These are phyloP conservation scores for Solanum hybrid DNA, from an alignment of 305 asterid genomes.

Conservation along the genomic window DNA sequence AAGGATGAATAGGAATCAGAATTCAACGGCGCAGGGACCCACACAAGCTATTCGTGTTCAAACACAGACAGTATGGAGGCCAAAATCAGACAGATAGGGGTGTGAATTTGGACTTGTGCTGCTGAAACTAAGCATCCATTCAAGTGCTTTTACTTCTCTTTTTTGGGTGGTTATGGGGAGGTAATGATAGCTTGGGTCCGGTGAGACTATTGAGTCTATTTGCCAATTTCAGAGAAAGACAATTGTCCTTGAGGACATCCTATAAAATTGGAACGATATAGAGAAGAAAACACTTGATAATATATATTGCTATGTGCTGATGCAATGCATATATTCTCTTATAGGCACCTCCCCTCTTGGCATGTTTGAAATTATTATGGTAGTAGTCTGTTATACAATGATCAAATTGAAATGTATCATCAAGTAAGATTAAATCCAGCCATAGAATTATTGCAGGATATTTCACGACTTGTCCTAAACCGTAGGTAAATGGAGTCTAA, in stretches of 20 bases:
- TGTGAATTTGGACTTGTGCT: background rate
- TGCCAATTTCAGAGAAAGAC: background rate
- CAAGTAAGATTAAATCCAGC: background rate
- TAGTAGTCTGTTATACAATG: background rate
- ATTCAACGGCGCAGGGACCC: background rate
- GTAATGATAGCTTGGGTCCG: background rate
- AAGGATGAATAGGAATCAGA: background rate
- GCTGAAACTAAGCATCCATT: background rate
- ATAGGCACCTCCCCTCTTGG: background rate
- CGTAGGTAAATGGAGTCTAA: background rate
- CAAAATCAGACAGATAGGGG: background rate
- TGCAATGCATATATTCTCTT: background rate
- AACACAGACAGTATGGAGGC: slow-evolving; percentile 12
- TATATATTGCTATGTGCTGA: background rate
- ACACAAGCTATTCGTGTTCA: background rate
- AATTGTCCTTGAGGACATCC: background rate
- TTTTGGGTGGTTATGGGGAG: background rate
- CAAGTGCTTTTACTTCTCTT: background rate
- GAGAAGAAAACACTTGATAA: slow-evolving; percentile 11
- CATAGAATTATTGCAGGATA: background rate
- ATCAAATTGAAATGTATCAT: background rate
- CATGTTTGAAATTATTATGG: background rate
- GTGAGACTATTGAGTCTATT: background rate
- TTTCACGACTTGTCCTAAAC: background rate
- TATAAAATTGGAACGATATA: slow-evolving; percentile 27